Evolutionary conservation across 768 basidiomycete genomes (phyloP), one percentile per base, ranked within the genome.

Genomic region (Hemileccinum rubropunctum): DNA sequence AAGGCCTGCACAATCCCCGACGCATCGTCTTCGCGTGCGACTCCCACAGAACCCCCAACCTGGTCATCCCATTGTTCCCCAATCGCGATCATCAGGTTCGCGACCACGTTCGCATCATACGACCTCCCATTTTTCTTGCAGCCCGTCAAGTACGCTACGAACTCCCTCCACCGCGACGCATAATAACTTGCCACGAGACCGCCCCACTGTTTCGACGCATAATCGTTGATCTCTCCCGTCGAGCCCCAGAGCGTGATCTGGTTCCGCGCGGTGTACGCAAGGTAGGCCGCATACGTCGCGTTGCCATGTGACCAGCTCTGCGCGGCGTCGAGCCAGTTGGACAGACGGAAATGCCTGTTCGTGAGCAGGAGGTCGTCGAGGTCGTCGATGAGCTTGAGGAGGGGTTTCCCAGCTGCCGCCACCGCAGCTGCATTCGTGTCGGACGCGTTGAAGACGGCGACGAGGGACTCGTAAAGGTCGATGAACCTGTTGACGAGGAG

Each of bases 241-340:
- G 71, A 71, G 17, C 73, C 73, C 73, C 73, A 74, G 18, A 74
- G 70, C 23, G 72, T 74, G 53, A 74, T 64, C 58, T 75, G 73
- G 53, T 74, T 75, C n/a, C 72, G 60, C 18, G 73, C 71, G 43
- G 67, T 62, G 47, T 71, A 72, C 53, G 69, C 72, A 20, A 75
- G 63, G 49, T 69, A 72, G 17, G 55, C 54, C 0, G 61, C 68
- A 45, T 71, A 72, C n/a, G 66, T 53, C 42, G 47, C 49, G 34
- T 73, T 61, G 13, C 53, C 61, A 35, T 58, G 41, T 20, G 66
- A 60, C 66, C 64, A 70, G 15, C 39, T 48, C 28, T 50, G 56
- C 1, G 73, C 73, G 21, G 64, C 63, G 20, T 59, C 33, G 54
- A 75, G 71, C 73, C 73, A 75, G 12, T 21, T 18, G 7, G 27